Evolutionary conservation across 1,284 basidiomycete species (phyloP), one percentile per base, ranked within the genome.

Genomic region (Boletus mariae): DNA sequence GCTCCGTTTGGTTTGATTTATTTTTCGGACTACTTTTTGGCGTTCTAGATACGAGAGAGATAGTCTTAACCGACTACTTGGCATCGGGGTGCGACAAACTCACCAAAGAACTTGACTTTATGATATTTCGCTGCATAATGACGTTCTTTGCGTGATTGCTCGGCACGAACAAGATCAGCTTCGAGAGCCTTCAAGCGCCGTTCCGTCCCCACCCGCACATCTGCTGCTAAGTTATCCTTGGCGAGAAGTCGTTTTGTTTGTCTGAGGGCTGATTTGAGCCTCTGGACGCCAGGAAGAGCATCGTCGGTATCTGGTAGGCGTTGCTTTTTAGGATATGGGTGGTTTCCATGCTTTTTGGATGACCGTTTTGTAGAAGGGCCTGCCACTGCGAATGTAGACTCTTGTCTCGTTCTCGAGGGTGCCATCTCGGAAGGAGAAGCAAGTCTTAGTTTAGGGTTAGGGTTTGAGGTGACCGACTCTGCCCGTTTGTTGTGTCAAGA

Each of bases 21-120:
- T 80, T 65, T 85, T 87, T 25, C 92, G 81, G 6, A 78, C 62
- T 10, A 93, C 80, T 65, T 94, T 94, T 72, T 90, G 84, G 44
- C 90, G 82, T 70, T 94, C 92, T 91, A 51, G 29, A 55, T 40
- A 31, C 29, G 29, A 29, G 8, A 31, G 29, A 31, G 32, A 7
- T 11, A 41, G 47, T 32, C 20, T 57, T 32, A 49, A 10, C 35
- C 15, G 23, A 50, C 7, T 12, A 11, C 10, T 38, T 20, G 32
- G n/a, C 28, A 34, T 41, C 12, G 11, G 0, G n/a, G 1, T 41
- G 28, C 3, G 38, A 52, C 9, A 26, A 11, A 73, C 83, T 57
- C 58, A 91, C 91, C 92, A 59, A 94, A 94, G 73, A 94, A 94
- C 70, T 92, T 94, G 64, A 92, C 75, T 71, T 84, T 90, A 63